Conservation (phyloP, 768 basidiomycete species). For the Paxillus involutus region DNA sequence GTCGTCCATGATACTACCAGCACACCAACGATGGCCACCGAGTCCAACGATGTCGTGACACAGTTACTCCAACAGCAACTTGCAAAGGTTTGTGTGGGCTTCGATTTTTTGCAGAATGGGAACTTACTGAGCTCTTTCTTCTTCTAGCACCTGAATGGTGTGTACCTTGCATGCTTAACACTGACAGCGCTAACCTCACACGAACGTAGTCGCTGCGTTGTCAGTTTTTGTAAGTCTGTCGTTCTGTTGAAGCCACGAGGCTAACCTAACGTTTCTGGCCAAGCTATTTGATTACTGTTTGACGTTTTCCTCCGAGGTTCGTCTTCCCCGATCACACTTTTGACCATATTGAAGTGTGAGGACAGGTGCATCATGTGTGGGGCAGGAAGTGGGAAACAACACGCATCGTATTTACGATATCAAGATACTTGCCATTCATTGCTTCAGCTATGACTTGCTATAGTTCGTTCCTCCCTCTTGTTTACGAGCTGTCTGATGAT, state of each 20-base stretch:
- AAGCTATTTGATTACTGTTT: conserved; percentile 24
- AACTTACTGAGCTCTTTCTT: neutral
- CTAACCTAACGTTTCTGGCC: neutral
- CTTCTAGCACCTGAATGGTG: conserved; percentile 18
- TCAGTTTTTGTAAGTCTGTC: conserved; percentile 15
- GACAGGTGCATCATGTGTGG: conserved; percentile 24
- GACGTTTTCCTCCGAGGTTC: conserved; percentile 22
- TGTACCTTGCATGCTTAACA: neutral
- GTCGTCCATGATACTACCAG: neutral
- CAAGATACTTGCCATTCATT: conserved; percentile 29
- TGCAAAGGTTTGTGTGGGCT: conserved; percentile 15
- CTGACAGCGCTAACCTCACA: neutral
- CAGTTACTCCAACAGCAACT: conserved; percentile 17
- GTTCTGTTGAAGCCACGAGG: neutral
- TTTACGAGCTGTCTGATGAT: neutral
- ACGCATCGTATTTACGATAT: conserved; percentile 23
- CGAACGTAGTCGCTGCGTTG: conserved; percentile 17
- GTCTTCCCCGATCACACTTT: neutral
- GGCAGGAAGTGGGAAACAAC: conserved; percentile 22
- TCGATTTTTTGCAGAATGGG: neutral
- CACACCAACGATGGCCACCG: conserved; percentile 3
- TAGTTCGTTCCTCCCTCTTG: conserved; percentile 6
- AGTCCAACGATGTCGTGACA: conserved; percentile 2
- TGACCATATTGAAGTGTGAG: neutral
- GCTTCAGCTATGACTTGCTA: conserved; percentile 16